Conservation (phyloP, 1,139 yeast genomes). For the Sugiyamaella paludigena region DNA sequence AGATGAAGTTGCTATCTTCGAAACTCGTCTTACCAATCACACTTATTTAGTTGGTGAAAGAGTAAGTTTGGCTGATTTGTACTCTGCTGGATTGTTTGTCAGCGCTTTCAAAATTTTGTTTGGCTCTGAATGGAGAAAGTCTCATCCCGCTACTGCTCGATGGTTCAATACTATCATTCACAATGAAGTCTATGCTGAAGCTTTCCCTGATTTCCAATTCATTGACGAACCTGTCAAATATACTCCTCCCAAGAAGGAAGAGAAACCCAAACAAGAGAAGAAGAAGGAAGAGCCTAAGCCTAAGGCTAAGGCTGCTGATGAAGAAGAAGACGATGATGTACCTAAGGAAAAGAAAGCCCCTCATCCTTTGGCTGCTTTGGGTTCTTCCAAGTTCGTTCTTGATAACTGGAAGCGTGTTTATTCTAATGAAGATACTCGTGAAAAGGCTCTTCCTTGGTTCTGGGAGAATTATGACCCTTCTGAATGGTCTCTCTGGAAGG, state of each 20-base stretch:
- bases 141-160: constrained; percentile 74
- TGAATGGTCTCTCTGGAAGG: constrained; percentile 95
- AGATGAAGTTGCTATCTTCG: constrained; percentile 39
- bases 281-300: constrained; percentile 33
- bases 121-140: constrained; percentile 74
- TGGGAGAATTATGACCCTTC: constrained; percentile 91
- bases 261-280: constrained; percentile 38
- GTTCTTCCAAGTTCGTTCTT: constrained; percentile 62
- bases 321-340: constrained; percentile 41
- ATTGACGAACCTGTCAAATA: constrained; percentile 64
- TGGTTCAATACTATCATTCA: constrained; percentile 74
- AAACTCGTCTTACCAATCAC: constrained; percentile 53
- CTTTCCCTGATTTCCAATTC: constrained; percentile 49
- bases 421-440: constrained; percentile 97
- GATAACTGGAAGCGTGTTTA: constrained; percentile 97
- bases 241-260: constrained; percentile 78
- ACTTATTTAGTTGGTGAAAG: constrained; percentile 93
- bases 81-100: constrained; percentile 55
- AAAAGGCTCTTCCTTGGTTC: constrained; percentile 95
- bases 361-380: constrained; percentile 88
- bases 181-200: constrained; percentile 32
- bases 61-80: constrained; percentile 79
- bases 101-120: constrained; percentile 68
- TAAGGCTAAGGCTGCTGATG: constrained; percentile 40
- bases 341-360: constrained; percentile 61